Base-by-base conservation (phyloP, 495 filamentous ascomycete species). In the Hypoxylon fuscum region DNA sequence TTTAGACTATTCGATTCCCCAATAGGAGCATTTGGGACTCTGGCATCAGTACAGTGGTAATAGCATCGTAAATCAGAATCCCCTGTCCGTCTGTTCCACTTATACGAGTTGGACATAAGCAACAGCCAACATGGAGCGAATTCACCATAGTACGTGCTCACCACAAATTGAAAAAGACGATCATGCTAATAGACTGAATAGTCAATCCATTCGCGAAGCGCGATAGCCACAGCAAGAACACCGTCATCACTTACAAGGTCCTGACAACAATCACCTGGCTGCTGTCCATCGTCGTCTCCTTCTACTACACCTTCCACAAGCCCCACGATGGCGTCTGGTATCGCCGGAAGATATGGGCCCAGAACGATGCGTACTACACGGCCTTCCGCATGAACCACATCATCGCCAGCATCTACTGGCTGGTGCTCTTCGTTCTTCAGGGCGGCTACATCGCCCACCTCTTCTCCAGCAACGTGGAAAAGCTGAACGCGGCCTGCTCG, bases 381-480 rank as follows among this genome's bases (percentile, higher is more conserved):
- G 87, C 89, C 0, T 97, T 96, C 74, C 86, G 89, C 15, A 78
- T 90, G 72, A 91, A 88, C 73, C 74, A 80, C 8, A 73, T 87
- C 62, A 86, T 95, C 58, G 85, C 86, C 10, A 83, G 80, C 29
- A 80, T 95, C 59, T 97, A 91, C 79, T 96, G 91, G 91, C 77
- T 94, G 52, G 70, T 87, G 29, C 81, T 96, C 51, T 90, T 89
- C 66, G 68, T 93, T 55, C 78, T 89, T 38, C 93, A 97, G 68
- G 71, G 88, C 48, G 85, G 79, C 64, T 97, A 96, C 71, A 74
- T 90, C 62, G 86, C 81, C 70, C 85, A 90, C 62, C 84, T 97
- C 47, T 96, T 91, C 82, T 84, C 82, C 23, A 78, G 79, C 52
- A 81, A 88, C 51, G 68, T 78, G 18, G 79, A 79, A 15, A 66